A percentile compares a stretch with the other conserved stretches of the same genome.
phyloP scores from a whole-genome alignment of 805 yeast genomes.

The Schizosaccharomyces cryophilus region DNA sequence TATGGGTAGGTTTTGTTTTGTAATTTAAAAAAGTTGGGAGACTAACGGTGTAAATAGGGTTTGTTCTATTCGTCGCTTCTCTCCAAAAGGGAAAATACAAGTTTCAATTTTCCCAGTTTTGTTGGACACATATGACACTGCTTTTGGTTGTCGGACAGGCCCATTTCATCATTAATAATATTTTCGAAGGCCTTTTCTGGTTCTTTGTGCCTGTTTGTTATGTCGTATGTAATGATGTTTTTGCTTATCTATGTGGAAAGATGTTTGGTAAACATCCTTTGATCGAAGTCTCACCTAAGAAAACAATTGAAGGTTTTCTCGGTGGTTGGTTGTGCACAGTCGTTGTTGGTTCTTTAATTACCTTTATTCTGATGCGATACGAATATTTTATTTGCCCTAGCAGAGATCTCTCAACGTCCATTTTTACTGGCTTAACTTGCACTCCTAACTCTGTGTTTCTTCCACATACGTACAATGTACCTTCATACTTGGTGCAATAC shows the following conservation, averaged over 20 bases:
- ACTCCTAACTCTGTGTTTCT: slow-evolving; percentile 74
- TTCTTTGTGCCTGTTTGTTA: slow-evolving; percentile 73
- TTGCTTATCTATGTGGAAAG: slow-evolving; percentile 91
- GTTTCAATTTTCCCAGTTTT: slow-evolving; percentile 82
- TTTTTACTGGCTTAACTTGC: slow-evolving; percentile 42
- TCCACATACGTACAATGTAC: slow-evolving; percentile 54
- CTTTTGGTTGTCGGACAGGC: slow-evolving; percentile 80
- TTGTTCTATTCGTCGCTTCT: slow-evolving; percentile 71
- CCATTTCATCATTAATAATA: slow-evolving; percentile 72
- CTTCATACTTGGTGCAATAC: slow-evolving; percentile 24
- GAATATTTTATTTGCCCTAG: slow-evolving; percentile 79
- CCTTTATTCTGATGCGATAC: slow-evolving; percentile 37
- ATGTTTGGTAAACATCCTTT: slow-evolving; percentile 85
- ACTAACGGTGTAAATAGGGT: slow-evolving; percentile 24
- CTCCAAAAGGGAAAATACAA: slow-evolving; percentile 69
- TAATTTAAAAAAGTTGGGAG: slow-evolving; percentile 16
- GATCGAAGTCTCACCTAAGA: slow-evolving; percentile 84
- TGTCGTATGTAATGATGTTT: slow-evolving; percentile 83
- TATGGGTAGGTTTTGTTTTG: background rate
- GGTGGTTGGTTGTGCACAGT: slow-evolving; percentile 96
- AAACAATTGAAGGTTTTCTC: slow-evolving; percentile 87
- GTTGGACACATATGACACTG: slow-evolving; percentile 83
- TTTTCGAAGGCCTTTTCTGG: slow-evolving; percentile 82
- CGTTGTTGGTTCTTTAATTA: slow-evolving; percentile 39
- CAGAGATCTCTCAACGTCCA: slow-evolving; percentile 24